Evolutionary conservation across 2,329 filamentous ascomycete genomes (phyloP).

Genomic region (Penicillium sp.): DNA sequence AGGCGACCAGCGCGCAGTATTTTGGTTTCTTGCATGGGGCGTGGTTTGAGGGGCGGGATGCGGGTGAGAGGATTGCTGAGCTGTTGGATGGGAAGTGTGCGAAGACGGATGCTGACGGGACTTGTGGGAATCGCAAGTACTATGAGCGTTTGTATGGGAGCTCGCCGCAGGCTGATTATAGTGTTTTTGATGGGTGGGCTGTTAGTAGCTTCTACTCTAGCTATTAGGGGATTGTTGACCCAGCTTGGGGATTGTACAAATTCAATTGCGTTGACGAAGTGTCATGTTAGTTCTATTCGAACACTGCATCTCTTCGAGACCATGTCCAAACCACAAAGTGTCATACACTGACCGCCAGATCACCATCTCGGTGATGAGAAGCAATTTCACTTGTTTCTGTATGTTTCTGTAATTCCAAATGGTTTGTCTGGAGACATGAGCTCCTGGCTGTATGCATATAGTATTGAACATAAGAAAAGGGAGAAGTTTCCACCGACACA

Average conservation of each 20-base stretch:
- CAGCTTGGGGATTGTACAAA: neutral
- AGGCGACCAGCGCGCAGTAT: conserved; percentile 63
- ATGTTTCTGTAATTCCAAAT: neutral
- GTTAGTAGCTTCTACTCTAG: conserved; percentile 24
- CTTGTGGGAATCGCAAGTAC: conserved; percentile 17
- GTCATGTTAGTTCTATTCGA: neutral
- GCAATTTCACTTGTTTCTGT: no score
- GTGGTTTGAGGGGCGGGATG: conserved; percentile 58
- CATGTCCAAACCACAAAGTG: neutral
- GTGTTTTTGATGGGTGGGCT: conserved; percentile 22
- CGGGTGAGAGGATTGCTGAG: conserved; percentile 38
- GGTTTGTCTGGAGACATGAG: neutral
- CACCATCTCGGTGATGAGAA: neutral
- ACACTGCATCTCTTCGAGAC: no score
- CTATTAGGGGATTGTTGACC: neutral
- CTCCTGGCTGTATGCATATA: neutral
- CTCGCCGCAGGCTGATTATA: conserved; percentile 23
- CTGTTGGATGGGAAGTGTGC: conserved; percentile 11
- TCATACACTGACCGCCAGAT: neutral
- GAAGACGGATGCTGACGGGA: conserved; percentile 8
- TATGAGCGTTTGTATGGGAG: conserved; percentile 16
- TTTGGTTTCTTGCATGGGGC: conserved; percentile 67
- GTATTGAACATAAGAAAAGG: neutral
- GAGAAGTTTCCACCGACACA: neutral
- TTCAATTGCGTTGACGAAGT: neutral